Conservation (phyloP, 1,284 basidiomycete species). For the Boletus semigastroideus region DNA sequence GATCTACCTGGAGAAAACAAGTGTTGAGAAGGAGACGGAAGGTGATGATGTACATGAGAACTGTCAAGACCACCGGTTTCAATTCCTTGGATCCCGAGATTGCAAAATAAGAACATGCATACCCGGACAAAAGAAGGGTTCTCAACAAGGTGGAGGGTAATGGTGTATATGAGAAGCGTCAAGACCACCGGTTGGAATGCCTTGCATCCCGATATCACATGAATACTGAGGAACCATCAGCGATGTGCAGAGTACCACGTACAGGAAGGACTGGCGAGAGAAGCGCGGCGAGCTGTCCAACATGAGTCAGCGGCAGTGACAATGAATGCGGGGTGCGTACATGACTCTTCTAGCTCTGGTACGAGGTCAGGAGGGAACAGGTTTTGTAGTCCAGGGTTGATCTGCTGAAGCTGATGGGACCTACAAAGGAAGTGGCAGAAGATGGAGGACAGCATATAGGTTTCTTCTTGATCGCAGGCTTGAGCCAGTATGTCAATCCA, state of each 20-base stretch:
- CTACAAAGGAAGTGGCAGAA: neutral
- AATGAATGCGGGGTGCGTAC: no score
- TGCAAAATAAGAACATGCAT: no score
- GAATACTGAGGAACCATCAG: constrained; percentile 9
- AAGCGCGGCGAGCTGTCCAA: constrained; percentile 15
- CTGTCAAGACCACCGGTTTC: neutral
- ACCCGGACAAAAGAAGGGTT: no score
- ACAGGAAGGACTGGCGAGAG: constrained; percentile 15
- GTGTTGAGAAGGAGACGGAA: no score
- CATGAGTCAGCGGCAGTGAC: no score
- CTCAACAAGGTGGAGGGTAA: constrained; percentile 21
- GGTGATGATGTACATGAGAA: no score
- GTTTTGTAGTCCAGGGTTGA: neutral
- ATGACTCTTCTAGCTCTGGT: no score
- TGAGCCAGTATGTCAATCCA: no score
- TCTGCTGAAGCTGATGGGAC: neutral
- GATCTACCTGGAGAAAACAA: no score
- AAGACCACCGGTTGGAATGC: constrained; percentile 11
- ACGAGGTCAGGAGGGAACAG: no score
- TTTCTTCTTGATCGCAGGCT: no score
- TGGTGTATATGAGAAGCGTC: constrained; percentile 20
- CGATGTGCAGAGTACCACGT: neutral
- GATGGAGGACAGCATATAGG: neutral
- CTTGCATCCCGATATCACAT: constrained; percentile 5
- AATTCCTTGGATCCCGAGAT: constrained; percentile 7